Conservation (phyloP, 2,329 filamentous ascomycete genomes). For the Scedosporium minutisporum region DNA sequence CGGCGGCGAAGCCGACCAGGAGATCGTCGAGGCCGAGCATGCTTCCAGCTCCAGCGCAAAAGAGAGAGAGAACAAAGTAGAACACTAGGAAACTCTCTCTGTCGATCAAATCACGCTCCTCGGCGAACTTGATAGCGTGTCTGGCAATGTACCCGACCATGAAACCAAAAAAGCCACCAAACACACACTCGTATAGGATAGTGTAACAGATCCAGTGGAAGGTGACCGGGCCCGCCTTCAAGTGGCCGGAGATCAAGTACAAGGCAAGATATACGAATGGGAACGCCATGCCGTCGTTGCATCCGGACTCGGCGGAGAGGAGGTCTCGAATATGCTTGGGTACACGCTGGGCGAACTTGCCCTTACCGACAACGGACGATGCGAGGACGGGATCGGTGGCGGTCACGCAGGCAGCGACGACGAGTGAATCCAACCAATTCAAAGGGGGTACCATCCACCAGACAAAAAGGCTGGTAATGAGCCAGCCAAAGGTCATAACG, state of each 20-base stretch:
- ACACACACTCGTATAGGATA: constrained; percentile 90
- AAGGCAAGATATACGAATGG: constrained; percentile 91
- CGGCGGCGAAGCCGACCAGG: constrained; percentile 86
- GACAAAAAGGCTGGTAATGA: constrained; percentile 84
- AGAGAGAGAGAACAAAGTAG: constrained; percentile 93
- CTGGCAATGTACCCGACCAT: constrained; percentile 79
- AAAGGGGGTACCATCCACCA: constrained; percentile 79
- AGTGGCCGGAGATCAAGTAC: constrained; percentile 77
- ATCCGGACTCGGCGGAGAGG: constrained; percentile 91
- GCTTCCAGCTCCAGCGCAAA: constrained; percentile 88
- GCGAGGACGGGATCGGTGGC: constrained; percentile 95
- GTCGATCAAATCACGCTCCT: constrained; percentile 79
- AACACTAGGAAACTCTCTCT: constrained; percentile 96
- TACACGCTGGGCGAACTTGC: constrained; percentile 95
- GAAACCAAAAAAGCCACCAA: constrained; percentile 84
- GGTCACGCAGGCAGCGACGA: constrained; percentile 85
- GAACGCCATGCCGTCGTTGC: constrained; percentile 99
- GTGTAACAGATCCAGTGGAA: constrained; percentile 85
- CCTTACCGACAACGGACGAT: constrained; percentile 96
- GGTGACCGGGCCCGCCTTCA: constrained; percentile 57
- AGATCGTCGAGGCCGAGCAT: constrained; percentile 88
- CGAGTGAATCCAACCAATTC: constrained; percentile 82
- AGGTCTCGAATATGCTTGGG: constrained; percentile 95
- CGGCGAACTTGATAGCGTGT: constrained; percentile 80
- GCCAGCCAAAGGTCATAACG: constrained; percentile 96